Conservation (phyloP, 257 asterid species). For the Solanum ossicruentum region DNA sequence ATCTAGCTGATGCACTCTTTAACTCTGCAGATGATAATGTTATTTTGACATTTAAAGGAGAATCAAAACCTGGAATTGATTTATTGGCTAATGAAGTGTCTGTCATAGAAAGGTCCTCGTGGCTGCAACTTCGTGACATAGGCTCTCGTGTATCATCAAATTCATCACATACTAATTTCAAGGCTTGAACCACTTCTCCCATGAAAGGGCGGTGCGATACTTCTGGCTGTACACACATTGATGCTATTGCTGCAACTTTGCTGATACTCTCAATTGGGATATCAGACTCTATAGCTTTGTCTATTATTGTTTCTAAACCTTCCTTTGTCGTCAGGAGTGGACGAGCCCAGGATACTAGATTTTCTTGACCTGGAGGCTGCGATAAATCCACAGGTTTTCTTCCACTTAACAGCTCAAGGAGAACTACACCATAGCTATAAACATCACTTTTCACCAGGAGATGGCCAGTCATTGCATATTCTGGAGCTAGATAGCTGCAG, state of each 20-base stretch:
- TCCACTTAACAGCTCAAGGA: constrained; percentile 84
- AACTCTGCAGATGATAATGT: constrained; percentile 40
- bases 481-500: constrained; percentile 86
- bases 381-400: constrained; percentile 81
- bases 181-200: constrained; percentile 97
- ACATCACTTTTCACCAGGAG: constrained; percentile 93
- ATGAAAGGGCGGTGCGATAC: constrained; percentile 93
- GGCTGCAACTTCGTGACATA: constrained; percentile 55
- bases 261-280: constrained; percentile 38
- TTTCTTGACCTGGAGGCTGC: constrained; percentile 88
- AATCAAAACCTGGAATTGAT: constrained; percentile 5
- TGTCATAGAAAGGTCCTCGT: constrained; percentile 29
- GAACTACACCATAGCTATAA: constrained; percentile 92
- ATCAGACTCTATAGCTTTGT: constrained; percentile 27
- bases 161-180: constrained; percentile 81
- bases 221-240: constrained; percentile 97
- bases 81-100: constrained; percentile 19
- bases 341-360: constrained; percentile 84
- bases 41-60: constrained; percentile 16
- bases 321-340: constrained; percentile 54
- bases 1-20: constrained; percentile 23
- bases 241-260: constrained; percentile 80
- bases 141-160: constrained; percentile 46
- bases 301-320: constrained; percentile 52
- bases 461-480: constrained; percentile 98